Evolutionary conservation across 345 rosid species (phyloP).

Genomic region (Cochlearia excelsa): DNA sequence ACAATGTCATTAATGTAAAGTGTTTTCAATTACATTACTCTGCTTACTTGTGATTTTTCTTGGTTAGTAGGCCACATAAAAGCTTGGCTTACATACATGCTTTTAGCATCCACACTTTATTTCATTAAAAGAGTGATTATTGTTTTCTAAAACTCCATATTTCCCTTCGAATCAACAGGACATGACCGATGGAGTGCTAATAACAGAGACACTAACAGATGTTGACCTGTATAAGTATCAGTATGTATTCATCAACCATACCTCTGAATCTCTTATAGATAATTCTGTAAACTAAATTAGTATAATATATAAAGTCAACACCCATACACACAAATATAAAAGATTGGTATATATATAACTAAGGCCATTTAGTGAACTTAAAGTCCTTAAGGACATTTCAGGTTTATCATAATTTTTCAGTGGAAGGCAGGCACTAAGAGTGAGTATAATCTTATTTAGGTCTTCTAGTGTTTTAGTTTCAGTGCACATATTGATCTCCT

Average conservation of each 20-base stretch:
- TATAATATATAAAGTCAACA: too few species aligned
- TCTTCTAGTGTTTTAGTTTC: too few species aligned
- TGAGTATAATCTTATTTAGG: too few species aligned
- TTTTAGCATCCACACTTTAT: slow-evolving; percentile 17
- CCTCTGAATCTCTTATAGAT: slow-evolving; percentile 20
- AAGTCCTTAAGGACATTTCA: too few species aligned
- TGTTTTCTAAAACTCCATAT: slow-evolving; percentile 21
- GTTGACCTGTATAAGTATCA: slow-evolving; percentile 91
- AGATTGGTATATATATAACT: too few species aligned
- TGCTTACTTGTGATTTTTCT: slow-evolving; percentile 3
- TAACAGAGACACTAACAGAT: slow-evolving; percentile 95
- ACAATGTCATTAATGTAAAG: slow-evolving; percentile 80
- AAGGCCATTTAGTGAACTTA: too few species aligned
- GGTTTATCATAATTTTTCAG: too few species aligned
- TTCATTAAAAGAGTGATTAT: too few species aligned
- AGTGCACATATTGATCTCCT: too few species aligned
- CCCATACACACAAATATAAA: too few species aligned
- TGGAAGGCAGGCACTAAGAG: too few species aligned
- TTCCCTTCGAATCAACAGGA: slow-evolving; percentile 51
- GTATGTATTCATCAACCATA: slow-evolving; percentile 43
- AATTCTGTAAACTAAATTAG: slow-evolving; percentile 10
- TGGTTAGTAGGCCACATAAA: slow-evolving; percentile 10
- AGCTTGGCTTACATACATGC: neutral
- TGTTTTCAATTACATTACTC: slow-evolving; percentile 15
- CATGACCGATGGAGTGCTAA: slow-evolving; percentile 97